These are phyloP conservation scores for Pouteria glomerata DNA, from an alignment of 148 eudicot species.

Conservation along the genomic window DNA sequence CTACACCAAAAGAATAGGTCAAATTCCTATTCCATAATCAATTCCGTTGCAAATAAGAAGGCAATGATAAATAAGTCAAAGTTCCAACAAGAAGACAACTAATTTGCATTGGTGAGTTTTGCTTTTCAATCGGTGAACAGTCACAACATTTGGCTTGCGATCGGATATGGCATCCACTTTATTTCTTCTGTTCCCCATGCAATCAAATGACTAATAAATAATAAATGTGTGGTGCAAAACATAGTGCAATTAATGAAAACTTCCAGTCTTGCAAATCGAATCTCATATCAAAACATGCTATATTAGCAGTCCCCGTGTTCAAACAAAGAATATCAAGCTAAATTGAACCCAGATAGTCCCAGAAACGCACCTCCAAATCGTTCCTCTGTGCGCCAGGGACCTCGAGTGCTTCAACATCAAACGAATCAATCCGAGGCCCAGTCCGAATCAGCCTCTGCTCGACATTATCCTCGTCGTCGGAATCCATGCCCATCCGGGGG, in stretches of 20 bases:
- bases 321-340: no score
- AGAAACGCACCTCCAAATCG: slow-evolving; percentile 58
- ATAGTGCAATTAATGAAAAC: neutral
- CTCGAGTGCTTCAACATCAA: slow-evolving; percentile 94
- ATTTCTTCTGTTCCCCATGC: neutral
- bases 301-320: neutral
- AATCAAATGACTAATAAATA: neutral
- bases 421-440: slow-evolving; percentile 85
- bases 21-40: neutral
- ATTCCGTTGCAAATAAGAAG: neutral
- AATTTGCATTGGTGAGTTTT: neutral
- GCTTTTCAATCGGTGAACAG: neutral
- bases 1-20: neutral
- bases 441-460: slow-evolving; percentile 70
- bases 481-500: slow-evolving; percentile 25
- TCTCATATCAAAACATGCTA: no score
- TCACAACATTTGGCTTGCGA: neutral
- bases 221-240: neutral
- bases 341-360: neutral
- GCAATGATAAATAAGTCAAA: no score
- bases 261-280: no score
- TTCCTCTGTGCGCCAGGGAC: slow-evolving; percentile 72
- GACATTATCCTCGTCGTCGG: slow-evolving; percentile 67
- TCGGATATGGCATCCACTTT: neutral
- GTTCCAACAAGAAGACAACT: neutral